phyloP scores from a whole-genome alignment of 2,329 filamentous ascomycete genomes.

The Aaosphaeria pasadenensis region DNA sequence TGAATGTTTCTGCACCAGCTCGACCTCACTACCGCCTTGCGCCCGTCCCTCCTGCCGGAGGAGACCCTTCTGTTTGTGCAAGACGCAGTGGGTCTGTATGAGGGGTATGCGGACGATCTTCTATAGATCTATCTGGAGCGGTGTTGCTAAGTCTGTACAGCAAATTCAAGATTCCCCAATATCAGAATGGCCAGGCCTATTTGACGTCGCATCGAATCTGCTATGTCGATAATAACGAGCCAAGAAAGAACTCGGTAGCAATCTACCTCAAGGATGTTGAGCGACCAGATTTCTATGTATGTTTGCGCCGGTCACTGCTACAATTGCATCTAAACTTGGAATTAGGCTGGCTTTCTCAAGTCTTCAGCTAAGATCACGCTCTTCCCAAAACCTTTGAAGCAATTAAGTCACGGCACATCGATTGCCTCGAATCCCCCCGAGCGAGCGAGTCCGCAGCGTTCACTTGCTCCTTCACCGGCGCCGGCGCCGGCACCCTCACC shows the following conservation, averaged over 20 bases:
- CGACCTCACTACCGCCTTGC: slow-evolving; percentile 92
- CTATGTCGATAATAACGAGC: slow-evolving; percentile 87
- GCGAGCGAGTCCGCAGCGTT: slow-evolving; percentile 28
- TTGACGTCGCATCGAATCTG: slow-evolving; percentile 93
- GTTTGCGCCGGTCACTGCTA: slow-evolving; percentile 12
- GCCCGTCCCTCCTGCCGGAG: slow-evolving; percentile 87
- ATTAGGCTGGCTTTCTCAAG: slow-evolving; percentile 82
- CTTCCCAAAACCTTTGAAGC: slow-evolving; percentile 74
- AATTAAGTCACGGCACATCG: slow-evolving; percentile 37
- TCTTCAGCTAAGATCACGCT: slow-evolving; percentile 93
- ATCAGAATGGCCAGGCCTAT: slow-evolving; percentile 95
- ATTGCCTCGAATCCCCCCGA: slow-evolving; percentile 26
- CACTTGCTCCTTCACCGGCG: slow-evolving; percentile 42
- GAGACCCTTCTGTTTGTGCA: slow-evolving; percentile 95
- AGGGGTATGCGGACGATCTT: slow-evolving; percentile 66
- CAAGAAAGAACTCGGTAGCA: slow-evolving; percentile 78
- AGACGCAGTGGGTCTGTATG: slow-evolving; percentile 94
- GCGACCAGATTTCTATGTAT: slow-evolving; percentile 81
- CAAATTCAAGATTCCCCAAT: slow-evolving; percentile 90
- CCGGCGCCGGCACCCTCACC: slow-evolving; percentile 51
- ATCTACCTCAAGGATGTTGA: slow-evolving; percentile 91
- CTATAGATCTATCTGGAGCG: slow-evolving; percentile 5
- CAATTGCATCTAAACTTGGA: background rate
- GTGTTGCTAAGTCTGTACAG: slow-evolving; percentile 44
- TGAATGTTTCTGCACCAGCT: slow-evolving; percentile 97